Evolutionary conservation across 495 filamentous ascomycete species (phyloP), one percentile per base, ranked within the genome.

Genomic region (Pyrenopolyporus hunteri): DNA sequence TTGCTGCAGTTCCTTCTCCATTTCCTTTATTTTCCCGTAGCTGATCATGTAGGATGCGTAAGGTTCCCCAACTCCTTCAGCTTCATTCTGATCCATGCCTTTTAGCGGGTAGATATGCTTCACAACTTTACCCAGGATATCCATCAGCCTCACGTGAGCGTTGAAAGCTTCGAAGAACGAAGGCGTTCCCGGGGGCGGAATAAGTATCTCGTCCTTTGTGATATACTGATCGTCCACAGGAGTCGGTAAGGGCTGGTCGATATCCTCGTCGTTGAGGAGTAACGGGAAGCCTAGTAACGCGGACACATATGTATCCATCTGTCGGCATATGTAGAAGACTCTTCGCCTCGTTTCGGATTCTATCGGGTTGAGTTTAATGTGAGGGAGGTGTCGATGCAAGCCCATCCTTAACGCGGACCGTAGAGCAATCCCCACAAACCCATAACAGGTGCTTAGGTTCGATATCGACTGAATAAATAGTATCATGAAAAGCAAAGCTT

Each of bases 141-240:
- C 76, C 66, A 94, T 87, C 16, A 98, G 76, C 23, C 80, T 80
- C 7, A 88, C 89, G 66, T 98, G 93, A 0, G 91, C 91, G 73
- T 96, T 97, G 49, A 87, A 87, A 6, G 89, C 93, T 42, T 88
- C 83, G 69, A 93, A 88, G 23, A 89, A 76, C 0, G 93, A 90
- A 2, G 90, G 84, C 5, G 80, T 79, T 25, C 88, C 90, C n/a
- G 87, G 74, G 1, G 91, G 90, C 75, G 91, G 91, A 1, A 83
- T 83, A 23, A 81, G 68, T 57, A 98, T 92, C 23, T 80, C 83
- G 20, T 89, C 83, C 47, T 82, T 78, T 9, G 91, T 97, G 57
- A 98, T 96, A 71, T 85, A 95, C 49, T 96, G 89, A 66, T 95
- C 92, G 63, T 97, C 91, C n/a, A 97, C 81, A 55, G 92, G 88